Evolutionary conservation across 2,329 filamentous ascomycete genomes (phyloP), one percentile per base, ranked within the genome.

Genomic region (Amauroascus niger): DNA sequence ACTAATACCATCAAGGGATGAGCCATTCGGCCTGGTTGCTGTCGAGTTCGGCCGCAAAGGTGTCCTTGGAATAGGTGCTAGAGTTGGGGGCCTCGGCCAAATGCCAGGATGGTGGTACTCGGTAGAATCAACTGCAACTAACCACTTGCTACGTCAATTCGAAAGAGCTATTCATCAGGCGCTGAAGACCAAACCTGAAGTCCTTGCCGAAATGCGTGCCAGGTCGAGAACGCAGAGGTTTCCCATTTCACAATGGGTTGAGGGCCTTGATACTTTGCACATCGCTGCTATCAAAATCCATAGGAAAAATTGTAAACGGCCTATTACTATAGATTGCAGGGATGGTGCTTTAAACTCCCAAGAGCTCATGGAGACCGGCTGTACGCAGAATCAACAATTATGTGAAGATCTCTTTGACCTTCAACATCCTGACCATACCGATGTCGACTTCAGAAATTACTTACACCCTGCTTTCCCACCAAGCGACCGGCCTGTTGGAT

Each of bases 31-130:
- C 48, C 70, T 85, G 28, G 82, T 86, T 5, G 82, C 82, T 28
- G 82, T 85, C 43, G 82, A 85, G 61, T 85, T 85, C 59, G 82
- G 82, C 54, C 74, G 82, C 22, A 84, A 85, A 64, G 82, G 82
- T 60, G 82, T 82, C 18, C 73, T 85, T 41, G 82, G 82, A 60
- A 80, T 85, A 53, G 82, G 82, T 44, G 79, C 81, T 35, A 74
- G 81, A 52, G 82, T 85, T 35, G 82, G 82, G 59, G 82, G 82
- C 52, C 73, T 85, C 20, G 81, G 82, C n/a, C 79, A 83, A 62
- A 84, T 85, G 81, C 82, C 82, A 18, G 82, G 82, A 22, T 84
- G 81, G 78, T 85, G 82, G 82, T 85, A 79, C 64, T 84, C 82
- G 0, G 78, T 85, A 53, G 82, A 85, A 64, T 83, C 80, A 0